Evolutionary conservation across 305 asterid genomes (phyloP).

Genomic region (Salvia sclarea): DNA sequence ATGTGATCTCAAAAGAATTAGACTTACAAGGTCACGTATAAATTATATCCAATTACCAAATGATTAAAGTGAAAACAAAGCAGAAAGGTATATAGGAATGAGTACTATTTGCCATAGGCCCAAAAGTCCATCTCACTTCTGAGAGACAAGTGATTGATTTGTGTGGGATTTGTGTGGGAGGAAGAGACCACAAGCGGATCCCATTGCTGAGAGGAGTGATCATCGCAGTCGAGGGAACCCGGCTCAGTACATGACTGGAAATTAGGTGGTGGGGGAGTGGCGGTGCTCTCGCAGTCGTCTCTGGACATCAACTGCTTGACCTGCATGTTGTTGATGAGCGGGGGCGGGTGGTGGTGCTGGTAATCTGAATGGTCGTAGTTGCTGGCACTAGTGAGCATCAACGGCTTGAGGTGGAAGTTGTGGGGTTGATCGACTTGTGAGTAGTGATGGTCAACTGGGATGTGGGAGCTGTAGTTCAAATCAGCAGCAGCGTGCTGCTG

Average conservation of each 20-base stretch:
- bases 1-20: conserved; percentile 7
- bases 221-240: conserved; percentile 35
- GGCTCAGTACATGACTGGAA: conserved; percentile 35
- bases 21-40: background rate
- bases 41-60: conserved; percentile 18
- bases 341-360: conserved; percentile 26
- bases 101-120: conserved; percentile 61
- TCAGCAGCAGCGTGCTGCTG: conserved; percentile 16
- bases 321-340: conserved; percentile 32
- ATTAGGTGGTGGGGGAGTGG: conserved; percentile 22
- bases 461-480: conserved; percentile 39
- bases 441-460: conserved; percentile 39
- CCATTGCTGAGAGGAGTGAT: conserved; percentile 41
- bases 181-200: conserved; percentile 33
- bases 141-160: conserved; percentile 48
- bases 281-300: conserved; percentile 33
- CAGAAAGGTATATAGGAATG: background rate
- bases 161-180: conserved; percentile 32
- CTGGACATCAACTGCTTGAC: conserved; percentile 60
- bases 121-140: conserved; percentile 77
- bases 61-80: background rate
- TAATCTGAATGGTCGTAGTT: conserved; percentile 28
- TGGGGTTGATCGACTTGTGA: conserved; percentile 47
- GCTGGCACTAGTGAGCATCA: conserved; percentile 25
- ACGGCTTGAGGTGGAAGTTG: conserved; percentile 43